These are phyloP conservation scores for Boletellus deceptivus DNA, from an alignment of 1,284 basidiomycete species.

Conservation along the genomic window DNA sequence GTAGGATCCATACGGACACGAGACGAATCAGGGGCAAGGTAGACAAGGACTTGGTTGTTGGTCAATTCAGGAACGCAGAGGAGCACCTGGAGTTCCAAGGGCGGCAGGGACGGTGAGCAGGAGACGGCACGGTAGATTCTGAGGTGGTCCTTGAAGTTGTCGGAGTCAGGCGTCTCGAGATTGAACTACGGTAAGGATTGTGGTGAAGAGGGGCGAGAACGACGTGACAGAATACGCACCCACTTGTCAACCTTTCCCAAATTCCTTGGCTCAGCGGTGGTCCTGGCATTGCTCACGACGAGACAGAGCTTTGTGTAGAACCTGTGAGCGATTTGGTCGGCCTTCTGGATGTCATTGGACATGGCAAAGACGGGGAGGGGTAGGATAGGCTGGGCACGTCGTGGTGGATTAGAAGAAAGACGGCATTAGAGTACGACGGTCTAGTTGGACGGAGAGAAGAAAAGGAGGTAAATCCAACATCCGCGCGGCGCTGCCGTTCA, in stretches of 20 bases:
- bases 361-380: conserved; percentile 22
- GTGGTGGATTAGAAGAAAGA: conserved; percentile 23
- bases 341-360: conserved; percentile 63
- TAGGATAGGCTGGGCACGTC: conserved; percentile 6
- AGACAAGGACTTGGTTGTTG: conserved; percentile 69
- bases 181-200: conserved; percentile 58
- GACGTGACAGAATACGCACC: conserved; percentile 44
- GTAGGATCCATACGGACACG: conserved; percentile 65
- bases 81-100: conserved; percentile 67
- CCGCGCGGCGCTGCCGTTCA: conserved; percentile 17
- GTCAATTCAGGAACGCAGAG: conserved; percentile 64
- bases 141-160: conserved; percentile 61
- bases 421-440: conserved; percentile 30
- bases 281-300: conserved; percentile 66
- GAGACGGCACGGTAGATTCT: conserved; percentile 63
- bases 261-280: conserved; percentile 46
- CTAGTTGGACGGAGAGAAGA: conserved; percentile 35
- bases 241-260: conserved; percentile 68
- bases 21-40: conserved; percentile 54
- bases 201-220: conserved; percentile 4
- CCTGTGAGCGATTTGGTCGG: conserved; percentile 79
- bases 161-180: conserved; percentile 68
- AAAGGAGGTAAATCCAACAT: conserved; percentile 23
- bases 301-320: conserved; percentile 77
- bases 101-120: conserved; percentile 36